Conservation (phyloP, 78 protist genomes). For the Guillardia theta region DNA sequence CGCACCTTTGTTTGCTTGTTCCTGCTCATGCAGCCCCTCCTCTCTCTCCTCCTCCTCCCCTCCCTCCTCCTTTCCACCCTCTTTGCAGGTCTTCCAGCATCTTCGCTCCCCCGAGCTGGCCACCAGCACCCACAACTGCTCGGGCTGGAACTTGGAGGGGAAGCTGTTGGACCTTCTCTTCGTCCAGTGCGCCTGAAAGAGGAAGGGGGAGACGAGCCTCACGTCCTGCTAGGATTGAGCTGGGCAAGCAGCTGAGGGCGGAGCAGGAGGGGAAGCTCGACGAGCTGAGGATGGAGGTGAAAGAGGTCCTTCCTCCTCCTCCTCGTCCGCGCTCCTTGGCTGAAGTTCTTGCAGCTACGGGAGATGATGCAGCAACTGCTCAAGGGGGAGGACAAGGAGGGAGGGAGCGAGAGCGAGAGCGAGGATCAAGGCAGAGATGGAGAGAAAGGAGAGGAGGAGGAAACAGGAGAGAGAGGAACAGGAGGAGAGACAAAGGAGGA, state of each 20-base stretch:
- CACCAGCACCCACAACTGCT: not conserved
- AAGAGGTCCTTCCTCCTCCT: no score
- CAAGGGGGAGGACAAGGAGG: not conserved
- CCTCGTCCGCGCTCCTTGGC: no score
- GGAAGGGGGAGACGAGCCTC: no score
- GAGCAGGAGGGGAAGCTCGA: no score
- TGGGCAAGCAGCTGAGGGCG: not conserved
- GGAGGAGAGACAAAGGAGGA: not conserved
- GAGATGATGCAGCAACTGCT: no score
- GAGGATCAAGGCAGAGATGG: not conserved
- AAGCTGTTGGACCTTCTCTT: not conserved
- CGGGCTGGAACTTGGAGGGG: not conserved
- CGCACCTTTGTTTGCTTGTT: not conserved
- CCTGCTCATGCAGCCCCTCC: not conserved
- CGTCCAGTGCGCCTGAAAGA: not conserved
- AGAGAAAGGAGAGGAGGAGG: not conserved
- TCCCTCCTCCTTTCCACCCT: not conserved
- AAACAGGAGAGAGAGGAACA: not conserved
- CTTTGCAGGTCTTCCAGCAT: not conserved
- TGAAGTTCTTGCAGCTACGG: no score
- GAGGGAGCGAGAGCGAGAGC: not conserved
- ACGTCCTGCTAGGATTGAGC: not conserved
- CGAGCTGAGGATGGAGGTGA: no score
- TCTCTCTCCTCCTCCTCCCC: not conserved
- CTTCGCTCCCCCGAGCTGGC: not conserved